Evolutionary conservation across 768 basidiomycete genomes (phyloP).

Genomic region (Pulveroboletus sp.): DNA sequence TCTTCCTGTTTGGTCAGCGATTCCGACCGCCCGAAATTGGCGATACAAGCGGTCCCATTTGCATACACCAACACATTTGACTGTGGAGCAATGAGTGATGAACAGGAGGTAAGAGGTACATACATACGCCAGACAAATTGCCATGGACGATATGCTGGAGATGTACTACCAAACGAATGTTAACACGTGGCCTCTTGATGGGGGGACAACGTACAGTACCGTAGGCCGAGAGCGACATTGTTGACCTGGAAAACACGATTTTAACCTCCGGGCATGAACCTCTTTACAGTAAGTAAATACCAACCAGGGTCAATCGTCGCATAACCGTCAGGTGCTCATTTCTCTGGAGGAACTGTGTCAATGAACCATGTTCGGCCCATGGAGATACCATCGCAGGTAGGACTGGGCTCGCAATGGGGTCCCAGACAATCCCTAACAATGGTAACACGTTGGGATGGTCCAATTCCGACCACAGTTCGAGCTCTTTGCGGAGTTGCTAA

Average conservation of each 20-base stretch:
- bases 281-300: background rate
- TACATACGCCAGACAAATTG: background rate
- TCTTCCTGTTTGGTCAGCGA: background rate
- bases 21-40: background rate
- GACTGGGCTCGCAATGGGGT: background rate
- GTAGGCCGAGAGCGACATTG: too few species aligned
- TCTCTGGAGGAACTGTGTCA: background rate
- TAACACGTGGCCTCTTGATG: too few species aligned
- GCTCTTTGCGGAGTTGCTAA: background rate
- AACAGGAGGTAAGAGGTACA: background rate
- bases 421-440: background rate
- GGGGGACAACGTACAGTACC: background rate
- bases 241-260: background rate
- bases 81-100: background rate
- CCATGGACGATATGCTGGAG: background rate
- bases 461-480: background rate
- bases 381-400: too few species aligned
- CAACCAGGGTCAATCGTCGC: background rate
- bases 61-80: constrained; percentile 1
- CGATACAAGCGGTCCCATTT: background rate
- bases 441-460: too few species aligned
- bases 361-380: background rate
- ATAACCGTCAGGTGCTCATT: background rate
- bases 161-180: background rate
- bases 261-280: background rate